Evolutionary conservation across 345 rosid species (phyloP).

Genomic region (Populus simonii): DNA sequence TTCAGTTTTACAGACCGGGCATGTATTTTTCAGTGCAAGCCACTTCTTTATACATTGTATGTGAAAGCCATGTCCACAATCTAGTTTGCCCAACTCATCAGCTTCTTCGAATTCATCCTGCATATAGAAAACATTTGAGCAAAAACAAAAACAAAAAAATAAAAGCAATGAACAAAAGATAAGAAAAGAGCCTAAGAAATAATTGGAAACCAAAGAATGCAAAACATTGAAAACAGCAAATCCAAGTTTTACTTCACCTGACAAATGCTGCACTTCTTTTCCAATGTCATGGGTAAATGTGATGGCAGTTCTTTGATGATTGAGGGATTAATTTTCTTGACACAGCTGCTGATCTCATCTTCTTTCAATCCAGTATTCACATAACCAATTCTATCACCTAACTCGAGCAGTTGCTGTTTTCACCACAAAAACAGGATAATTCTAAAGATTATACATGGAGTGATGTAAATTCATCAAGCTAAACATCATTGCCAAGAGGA

Average conservation of each 20-base stretch:
- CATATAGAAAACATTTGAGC: neutral
- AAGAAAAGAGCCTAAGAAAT: neutral
- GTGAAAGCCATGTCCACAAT: conserved; percentile 81
- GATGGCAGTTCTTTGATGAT: conserved; percentile 33
- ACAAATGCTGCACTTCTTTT: conserved; percentile 80
- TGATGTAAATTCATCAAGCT: neutral
- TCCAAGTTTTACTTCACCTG: conserved; percentile 43
- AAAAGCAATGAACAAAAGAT: neutral
- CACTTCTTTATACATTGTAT: conserved; percentile 77
- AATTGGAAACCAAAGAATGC: neutral
- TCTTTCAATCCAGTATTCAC: conserved; percentile 82
- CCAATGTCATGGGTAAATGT: conserved; percentile 26
- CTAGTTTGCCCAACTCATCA: conserved; percentile 64
- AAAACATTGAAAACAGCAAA: neutral
- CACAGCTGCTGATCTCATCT: conserved; percentile 63
- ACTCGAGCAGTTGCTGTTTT: conserved; percentile 76
- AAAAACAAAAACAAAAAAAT: neutral
- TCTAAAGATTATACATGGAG: neutral
- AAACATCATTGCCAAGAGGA: neutral
- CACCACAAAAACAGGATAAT: conserved; percentile 5
- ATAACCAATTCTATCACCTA: conserved; percentile 81
- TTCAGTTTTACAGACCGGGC: conserved; percentile 78
- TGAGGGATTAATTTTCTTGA: conserved; percentile 52
- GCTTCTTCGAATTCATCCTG: conserved; percentile 80
- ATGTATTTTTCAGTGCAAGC: conserved; percentile 71